phyloP scores from a whole-genome alignment of 495 filamentous ascomycete species.

The Annulohypoxylon bovei region DNA sequence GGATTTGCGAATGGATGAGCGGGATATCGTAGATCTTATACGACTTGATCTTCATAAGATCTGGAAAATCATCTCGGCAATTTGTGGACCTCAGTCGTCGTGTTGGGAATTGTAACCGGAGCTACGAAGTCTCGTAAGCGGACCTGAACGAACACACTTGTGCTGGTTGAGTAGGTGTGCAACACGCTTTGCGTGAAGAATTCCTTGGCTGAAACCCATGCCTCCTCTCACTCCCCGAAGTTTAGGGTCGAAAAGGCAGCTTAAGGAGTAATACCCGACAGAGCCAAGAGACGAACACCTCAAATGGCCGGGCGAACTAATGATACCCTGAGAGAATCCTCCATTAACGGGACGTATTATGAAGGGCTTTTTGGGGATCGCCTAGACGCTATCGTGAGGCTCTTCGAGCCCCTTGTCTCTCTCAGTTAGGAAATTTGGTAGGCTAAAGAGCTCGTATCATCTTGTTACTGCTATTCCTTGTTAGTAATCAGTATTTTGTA shows the following conservation, averaged over 20 bases:
- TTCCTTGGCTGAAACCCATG: slow-evolving; percentile 40
- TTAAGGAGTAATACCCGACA: slow-evolving; percentile 8
- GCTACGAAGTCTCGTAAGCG: slow-evolving; percentile 21
- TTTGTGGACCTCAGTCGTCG: slow-evolving; percentile 7
- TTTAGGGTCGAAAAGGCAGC: slow-evolving; percentile 14
- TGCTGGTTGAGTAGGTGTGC: slow-evolving; percentile 34
- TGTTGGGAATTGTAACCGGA: slow-evolving; percentile 19
- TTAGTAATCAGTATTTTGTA: too few species aligned
- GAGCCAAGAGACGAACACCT: slow-evolving; percentile 14
- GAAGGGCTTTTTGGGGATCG: slow-evolving; percentile 1
- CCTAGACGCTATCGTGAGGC: slow-evolving; percentile 35
- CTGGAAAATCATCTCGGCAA: slow-evolving; percentile 34
- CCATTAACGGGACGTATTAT: slow-evolving; percentile 19
- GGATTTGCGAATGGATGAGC: slow-evolving; percentile 7
- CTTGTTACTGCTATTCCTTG: background rate
- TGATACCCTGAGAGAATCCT: slow-evolving; percentile 20
- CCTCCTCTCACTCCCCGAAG: slow-evolving; percentile 19
- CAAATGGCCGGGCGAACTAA: slow-evolving; percentile 4
- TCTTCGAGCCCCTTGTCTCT: slow-evolving; percentile 4
- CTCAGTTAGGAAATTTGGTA: background rate
- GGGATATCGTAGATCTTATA: slow-evolving; percentile 45
- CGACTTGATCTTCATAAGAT: slow-evolving; percentile 36
- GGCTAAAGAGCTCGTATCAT: too few species aligned
- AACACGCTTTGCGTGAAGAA: slow-evolving; percentile 41
- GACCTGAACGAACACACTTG: slow-evolving; percentile 17